phyloP scores from a whole-genome alignment of 2,329 filamentous ascomycete genomes.

The Fusarium citri region DNA sequence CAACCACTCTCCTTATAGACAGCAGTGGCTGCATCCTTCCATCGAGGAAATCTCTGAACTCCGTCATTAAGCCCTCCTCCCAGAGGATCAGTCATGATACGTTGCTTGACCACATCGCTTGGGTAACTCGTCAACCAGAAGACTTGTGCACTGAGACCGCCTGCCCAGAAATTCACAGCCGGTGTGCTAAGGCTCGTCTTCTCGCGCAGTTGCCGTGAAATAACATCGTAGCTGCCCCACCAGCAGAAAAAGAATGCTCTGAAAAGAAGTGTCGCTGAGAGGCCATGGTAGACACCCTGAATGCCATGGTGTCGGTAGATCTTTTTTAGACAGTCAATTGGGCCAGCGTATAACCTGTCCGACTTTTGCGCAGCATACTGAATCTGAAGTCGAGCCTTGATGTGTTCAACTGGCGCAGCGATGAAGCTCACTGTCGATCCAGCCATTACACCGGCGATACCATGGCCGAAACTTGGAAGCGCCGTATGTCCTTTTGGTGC shows the following conservation, averaged over 20 bases:
- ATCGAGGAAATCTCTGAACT: conserved; percentile 74
- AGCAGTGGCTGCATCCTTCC: conserved; percentile 82
- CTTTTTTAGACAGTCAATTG: conserved; percentile 83
- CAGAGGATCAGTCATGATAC: conserved; percentile 95
- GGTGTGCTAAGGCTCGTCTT: conserved; percentile 79
- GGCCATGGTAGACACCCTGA: conserved; percentile 84
- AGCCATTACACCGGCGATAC: conserved; percentile 86
- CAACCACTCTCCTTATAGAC: conserved; percentile 82
- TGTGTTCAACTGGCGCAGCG: conserved; percentile 92
- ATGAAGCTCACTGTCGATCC: conserved; percentile 93
- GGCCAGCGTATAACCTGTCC: conserved; percentile 84
- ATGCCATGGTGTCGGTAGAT: conserved; percentile 79
- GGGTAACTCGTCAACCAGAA: conserved; percentile 97
- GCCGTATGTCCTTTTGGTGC: conserved; percentile 47
- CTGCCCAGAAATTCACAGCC: conserved; percentile 96
- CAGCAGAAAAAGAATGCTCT: conserved; percentile 96
- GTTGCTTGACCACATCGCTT: conserved; percentile 92
- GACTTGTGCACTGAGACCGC: conserved; percentile 89
- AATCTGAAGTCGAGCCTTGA: conserved; percentile 93
- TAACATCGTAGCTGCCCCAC: conserved; percentile 95
- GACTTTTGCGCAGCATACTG: conserved; percentile 87
- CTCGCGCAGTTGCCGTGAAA: conserved; percentile 75
- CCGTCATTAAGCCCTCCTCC: conserved; percentile 77
- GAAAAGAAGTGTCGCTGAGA: conserved; percentile 87
- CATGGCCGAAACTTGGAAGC: conserved; percentile 84